Evolutionary conservation across 2,329 filamentous ascomycete species (phyloP).

Genomic region (Xylariaceae sp.): DNA sequence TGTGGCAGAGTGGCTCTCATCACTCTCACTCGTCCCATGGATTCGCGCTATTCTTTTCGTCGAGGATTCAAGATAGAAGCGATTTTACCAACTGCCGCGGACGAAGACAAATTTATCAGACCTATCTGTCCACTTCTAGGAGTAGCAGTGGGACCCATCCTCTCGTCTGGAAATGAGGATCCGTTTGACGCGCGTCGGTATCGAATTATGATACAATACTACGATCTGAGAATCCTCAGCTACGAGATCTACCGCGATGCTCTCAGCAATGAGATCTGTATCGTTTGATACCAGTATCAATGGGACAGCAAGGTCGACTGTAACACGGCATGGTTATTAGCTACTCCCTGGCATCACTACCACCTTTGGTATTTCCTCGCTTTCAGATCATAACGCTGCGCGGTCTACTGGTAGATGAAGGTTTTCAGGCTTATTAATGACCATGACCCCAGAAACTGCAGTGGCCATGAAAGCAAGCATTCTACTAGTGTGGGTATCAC

Average conservation of each 20-base stretch:
- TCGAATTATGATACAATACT: conserved; percentile 66
- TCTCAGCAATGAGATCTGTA: conserved; percentile 27
- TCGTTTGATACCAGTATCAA: conserved; percentile 17
- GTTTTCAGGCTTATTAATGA: too few species aligned
- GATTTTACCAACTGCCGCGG: conserved; percentile 44
- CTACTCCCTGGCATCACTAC: too few species aligned
- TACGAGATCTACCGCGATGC: conserved; percentile 60
- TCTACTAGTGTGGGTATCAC: too few species aligned
- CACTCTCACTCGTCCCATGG: conserved; percentile 51
- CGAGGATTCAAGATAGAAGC: conserved; percentile 54
- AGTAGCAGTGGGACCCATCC: conserved; percentile 65
- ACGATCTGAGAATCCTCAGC: conserved; percentile 65
- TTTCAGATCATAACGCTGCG: too few species aligned
- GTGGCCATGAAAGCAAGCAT: too few species aligned
- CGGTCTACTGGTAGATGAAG: too few species aligned
- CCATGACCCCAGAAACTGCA: too few species aligned
- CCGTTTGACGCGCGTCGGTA: conserved; percentile 48
- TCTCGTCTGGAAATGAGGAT: conserved; percentile 34
- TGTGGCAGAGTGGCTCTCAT: conserved; percentile 64
- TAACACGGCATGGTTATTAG: too few species aligned
- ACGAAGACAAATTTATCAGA: conserved; percentile 45
- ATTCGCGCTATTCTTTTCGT: conserved; percentile 29
- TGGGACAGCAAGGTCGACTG: neutral
- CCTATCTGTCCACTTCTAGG: conserved; percentile 59
- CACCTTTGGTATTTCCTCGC: too few species aligned